Evolutionary conservation across 108 stramenopile species (phyloP).

Genomic region (Fragilariopsis cylindrus): DNA sequence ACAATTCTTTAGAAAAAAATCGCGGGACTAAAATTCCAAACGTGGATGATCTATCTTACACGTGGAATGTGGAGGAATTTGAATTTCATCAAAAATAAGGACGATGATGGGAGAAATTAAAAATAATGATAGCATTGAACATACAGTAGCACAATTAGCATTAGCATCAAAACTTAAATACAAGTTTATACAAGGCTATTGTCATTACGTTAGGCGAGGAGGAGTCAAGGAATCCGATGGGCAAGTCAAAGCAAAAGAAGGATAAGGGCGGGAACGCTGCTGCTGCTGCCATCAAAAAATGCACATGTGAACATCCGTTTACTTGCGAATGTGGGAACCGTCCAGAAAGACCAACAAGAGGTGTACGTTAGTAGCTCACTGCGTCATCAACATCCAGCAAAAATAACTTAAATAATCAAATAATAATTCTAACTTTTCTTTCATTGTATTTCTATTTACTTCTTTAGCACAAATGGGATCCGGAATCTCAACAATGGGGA

Average conservation of each 20-base stretch:
- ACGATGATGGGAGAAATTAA: too few species aligned
- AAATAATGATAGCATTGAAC: too few species aligned
- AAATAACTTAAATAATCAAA: neutral
- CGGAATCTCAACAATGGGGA: constrained; percentile 71
- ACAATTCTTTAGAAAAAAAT: too few species aligned
- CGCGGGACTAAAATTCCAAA: neutral
- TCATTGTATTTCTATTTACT: constrained; percentile 17
- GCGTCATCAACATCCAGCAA: too few species aligned
- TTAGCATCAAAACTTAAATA: too few species aligned
- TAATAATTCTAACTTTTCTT: neutral
- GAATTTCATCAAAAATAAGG: neutral
- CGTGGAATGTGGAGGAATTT: neutral
- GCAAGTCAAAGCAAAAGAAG: constrained; percentile 26
- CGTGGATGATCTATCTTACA: neutral
- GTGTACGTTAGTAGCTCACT: neutral
- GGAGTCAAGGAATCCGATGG: constrained; percentile 16
- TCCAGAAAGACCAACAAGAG: constrained; percentile 74
- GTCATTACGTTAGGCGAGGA: too few species aligned
- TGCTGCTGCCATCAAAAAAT: constrained; percentile 29
- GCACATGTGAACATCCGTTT: constrained; percentile 81
- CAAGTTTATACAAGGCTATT: too few species aligned
- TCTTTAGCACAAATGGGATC: constrained; percentile 74
- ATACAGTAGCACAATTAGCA: too few species aligned
- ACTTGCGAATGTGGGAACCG: constrained; percentile 84
- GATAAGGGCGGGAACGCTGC: neutral